Conservation (phyloP, 345 rosid species). For the Populus nigra region DNA sequence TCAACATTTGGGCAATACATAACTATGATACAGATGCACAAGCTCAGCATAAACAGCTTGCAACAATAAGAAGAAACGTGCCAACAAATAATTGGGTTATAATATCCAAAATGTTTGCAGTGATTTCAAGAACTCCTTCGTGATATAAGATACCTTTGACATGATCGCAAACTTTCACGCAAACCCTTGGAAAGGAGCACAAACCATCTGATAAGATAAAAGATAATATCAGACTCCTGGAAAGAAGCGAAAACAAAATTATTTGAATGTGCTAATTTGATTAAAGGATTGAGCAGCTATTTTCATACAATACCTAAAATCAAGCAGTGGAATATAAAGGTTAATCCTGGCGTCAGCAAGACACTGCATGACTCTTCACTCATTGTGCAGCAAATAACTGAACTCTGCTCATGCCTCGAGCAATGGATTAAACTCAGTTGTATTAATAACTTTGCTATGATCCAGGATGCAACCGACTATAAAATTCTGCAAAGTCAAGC, state of each 20-base stretch:
- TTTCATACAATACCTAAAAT: conserved; percentile 34
- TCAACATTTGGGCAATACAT: conserved; percentile 22
- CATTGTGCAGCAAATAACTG: conserved; percentile 7
- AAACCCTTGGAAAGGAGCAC: conserved; percentile 27
- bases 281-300: neutral
- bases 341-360: conserved; percentile 27
- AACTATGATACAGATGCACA: conserved; percentile 31
- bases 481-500: conserved; percentile 93
- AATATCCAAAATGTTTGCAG: conserved; percentile 28
- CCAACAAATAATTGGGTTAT: conserved; percentile 24
- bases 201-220: conserved; percentile 38
- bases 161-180: conserved; percentile 28
- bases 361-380: conserved; percentile 21
- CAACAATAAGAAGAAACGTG: conserved; percentile 16
- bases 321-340: conserved; percentile 24
- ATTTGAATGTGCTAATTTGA: neutral
- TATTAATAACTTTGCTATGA: conserved; percentile 34
- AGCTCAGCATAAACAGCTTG: conserved; percentile 15
- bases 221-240: neutral
- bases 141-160: conserved; percentile 34
- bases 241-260: neutral
- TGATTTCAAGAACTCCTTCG: conserved; percentile 22
- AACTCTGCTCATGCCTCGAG: conserved; percentile 11
- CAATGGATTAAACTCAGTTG: conserved; percentile 9
- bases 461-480: conserved; percentile 54